Base-by-base conservation (phyloP, 2,329 filamentous ascomycete species). In the Hypoxylon sp. region DNA sequence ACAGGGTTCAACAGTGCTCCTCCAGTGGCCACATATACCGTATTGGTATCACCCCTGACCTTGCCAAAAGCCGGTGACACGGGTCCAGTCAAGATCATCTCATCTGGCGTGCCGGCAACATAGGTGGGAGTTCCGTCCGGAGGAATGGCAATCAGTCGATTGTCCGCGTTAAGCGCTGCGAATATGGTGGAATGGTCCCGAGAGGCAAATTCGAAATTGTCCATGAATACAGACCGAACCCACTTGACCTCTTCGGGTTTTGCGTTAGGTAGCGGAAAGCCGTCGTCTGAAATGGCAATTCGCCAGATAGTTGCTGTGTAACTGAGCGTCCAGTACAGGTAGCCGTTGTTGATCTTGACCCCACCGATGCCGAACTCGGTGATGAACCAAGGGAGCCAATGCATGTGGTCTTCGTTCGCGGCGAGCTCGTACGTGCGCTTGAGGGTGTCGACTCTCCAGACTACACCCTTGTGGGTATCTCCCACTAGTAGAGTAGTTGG, bases 181-280 rank as follows among this genome's bases (percentile, higher is more conserved):
- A 54, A 54, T 14, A 54, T 54, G 35, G 51, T 54, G 33, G 51
- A 35, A n/a, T 54, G n/a, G 35, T 54, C 51, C 35, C 35, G 35
- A 3, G 51, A 5, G 6, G 51, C 51, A 13, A 54, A 29, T 17
- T 42, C 51, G 35, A 54, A 54, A 22, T 54, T 54, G 35, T 54
- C 51, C 33, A 54, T n/a, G 17, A 54, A 54, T 19, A 54, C 51
- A 9, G 51, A 54, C 13, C 51, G 51, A 13, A 54, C 29, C 51
- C 51, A 54, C 51, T 54, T 54, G 31, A 54, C 51, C 14, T 54
- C 51, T 22, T 54, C 51, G 13, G 51, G 51, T 19, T 39, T 39
- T 14, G 51, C 51, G 6, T 37, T 22, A n/a, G 51, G 51, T 14
- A 54, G 10, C 3, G 51, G 51, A 35, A 54, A 54, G 5, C 51